Evolutionary conservation across 331 rosid genomes (phyloP).

Genomic region (Malus hybrid): DNA sequence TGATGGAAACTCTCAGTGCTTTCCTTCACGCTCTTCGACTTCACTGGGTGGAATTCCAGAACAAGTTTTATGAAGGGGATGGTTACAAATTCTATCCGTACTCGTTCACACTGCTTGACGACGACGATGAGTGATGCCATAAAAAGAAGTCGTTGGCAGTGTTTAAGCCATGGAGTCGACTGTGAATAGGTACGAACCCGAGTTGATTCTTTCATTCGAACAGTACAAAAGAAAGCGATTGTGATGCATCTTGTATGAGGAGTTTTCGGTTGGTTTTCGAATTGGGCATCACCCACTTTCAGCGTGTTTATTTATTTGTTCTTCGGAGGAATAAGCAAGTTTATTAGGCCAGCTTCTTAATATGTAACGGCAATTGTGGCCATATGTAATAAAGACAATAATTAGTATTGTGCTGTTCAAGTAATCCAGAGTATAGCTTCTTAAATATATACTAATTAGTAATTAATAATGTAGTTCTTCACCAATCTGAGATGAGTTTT

Average conservation of each 20-base stretch:
- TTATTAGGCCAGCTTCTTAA: constrained; percentile 3
- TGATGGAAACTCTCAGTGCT: constrained; percentile 98
- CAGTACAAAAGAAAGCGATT: constrained; percentile 20
- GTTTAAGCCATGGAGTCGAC: constrained; percentile 15
- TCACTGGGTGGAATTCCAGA: constrained; percentile 99
- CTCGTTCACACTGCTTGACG: constrained; percentile 52
- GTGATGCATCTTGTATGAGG: constrained; percentile 14
- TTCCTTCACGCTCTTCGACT: constrained; percentile 95
- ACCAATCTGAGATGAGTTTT: too few relatives aligned
- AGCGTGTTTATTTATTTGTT: constrained; percentile 15
- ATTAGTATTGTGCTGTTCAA: background rate
- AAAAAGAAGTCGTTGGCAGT: background rate
- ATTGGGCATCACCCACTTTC: constrained; percentile 10
- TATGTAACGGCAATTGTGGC: constrained; percentile 11
- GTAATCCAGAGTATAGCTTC: too few relatives aligned
- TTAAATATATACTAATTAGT: too few relatives aligned
- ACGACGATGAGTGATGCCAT: constrained; percentile 56
- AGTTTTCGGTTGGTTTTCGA: constrained; percentile 24
- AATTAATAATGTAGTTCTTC: too few relatives aligned
- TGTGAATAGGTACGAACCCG: constrained; percentile 45
- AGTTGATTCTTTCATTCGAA: constrained; percentile 61
- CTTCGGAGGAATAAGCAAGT: constrained; percentile 16
- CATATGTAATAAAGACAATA: constrained; percentile 10
- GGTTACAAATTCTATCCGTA: constrained; percentile 80
- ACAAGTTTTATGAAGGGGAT: constrained; percentile 92